Evolutionary conservation across 768 basidiomycete species (phyloP), one percentile per base, ranked within the genome.

Genomic region (Postia placenta): DNA sequence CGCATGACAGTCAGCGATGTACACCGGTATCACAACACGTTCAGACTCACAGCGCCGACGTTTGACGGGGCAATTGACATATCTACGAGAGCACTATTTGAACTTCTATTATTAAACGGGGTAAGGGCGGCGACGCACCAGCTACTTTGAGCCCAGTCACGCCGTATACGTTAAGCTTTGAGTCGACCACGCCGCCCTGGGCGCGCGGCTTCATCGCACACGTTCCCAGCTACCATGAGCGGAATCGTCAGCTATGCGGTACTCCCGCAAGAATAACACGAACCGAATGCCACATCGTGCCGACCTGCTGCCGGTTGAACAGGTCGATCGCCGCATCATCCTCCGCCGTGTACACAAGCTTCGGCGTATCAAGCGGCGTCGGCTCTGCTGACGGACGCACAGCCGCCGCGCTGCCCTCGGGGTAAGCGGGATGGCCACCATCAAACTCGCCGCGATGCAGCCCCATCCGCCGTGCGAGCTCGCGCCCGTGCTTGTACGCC

Each of bases 141-240:
- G 78, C 81, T 22, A 87, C 74, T 58, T 85, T 82, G 45, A 86
- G 66, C 25, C 72, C 72, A 52, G 66, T 52, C 1, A 78, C 70
- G 0, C 80, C 81, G 51, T 85, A 83, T 14, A 87, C 81, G 52
- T 80, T 80, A 35, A 86, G 64, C n/a, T 67, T 66, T 24, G 74
- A 46, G 56, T 87, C 80, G 6, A 87, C 79, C 3, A 85, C 84
- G 12, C 83, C 83, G 4, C 74, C 75, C 36, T 71, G 48, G 14
- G 76, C 70, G 19, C 74, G 71, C 2, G 80, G 72, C 59, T 83
- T 83, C 83, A 85, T 85, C 0, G 80, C 75, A 50, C 81, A 84
- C 0, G 82, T 85, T 33, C 82, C 82, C 11, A 81, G 68, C 80
- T 83, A 38, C n/a, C n/a, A n/a, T n/a, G n/a, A n/a, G n/a, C n/a